Evolutionary conservation across 2,329 filamentous ascomycete genomes (phyloP), one percentile per base, ranked within the genome.

Genomic region (Fusarium abutilonis): DNA sequence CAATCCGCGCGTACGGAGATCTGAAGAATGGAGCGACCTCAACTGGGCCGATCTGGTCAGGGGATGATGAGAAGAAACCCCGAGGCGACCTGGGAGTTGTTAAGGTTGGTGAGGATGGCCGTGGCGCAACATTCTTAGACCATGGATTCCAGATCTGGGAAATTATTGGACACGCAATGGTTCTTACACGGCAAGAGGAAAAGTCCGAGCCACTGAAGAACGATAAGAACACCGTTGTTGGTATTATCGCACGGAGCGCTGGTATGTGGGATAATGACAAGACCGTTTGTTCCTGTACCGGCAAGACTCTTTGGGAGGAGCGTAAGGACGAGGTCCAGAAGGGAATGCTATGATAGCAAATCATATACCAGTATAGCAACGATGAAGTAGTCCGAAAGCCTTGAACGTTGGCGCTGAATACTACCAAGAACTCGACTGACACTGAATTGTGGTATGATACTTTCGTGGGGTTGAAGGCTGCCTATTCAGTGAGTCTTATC

Each of bases 181-280:
- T 96, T 41, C 87, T 98, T 44, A 90, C 92, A 40, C 88, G 74
- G 60, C 82, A 87, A 75, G 79, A 86, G 56, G 85, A 88, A 66
- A 64, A 57, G 28, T 42, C 52, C 11, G 81, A 80, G 52, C 82
- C 85, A 72, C 78, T 89, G 68, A 82, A 83, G 69, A 93, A 97
- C 67, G 91, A 97, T 73, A 83, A 88, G 52, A 87, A 96, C 74
- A 97, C 93, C 17, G 81, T 97, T 46, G 91, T 97, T 3, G 95
- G 95, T 9, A 93, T 99, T 47, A 92, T 99, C 78, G 95, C 95
- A 44, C 84, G 95, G 73, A 97, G 93, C 76, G 94, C 95, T 14
- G 95, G 95, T n/a, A 90, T 97, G 60, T 99, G 95, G 95, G 94
- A 97, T 76, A 97, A 99, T 71, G 92, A 97, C 75, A 99, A 98